These are phyloP conservation scores for Cryptococcus floricola DNA, from an alignment of 1,284 basidiomycete species.

Conservation along the genomic window DNA sequence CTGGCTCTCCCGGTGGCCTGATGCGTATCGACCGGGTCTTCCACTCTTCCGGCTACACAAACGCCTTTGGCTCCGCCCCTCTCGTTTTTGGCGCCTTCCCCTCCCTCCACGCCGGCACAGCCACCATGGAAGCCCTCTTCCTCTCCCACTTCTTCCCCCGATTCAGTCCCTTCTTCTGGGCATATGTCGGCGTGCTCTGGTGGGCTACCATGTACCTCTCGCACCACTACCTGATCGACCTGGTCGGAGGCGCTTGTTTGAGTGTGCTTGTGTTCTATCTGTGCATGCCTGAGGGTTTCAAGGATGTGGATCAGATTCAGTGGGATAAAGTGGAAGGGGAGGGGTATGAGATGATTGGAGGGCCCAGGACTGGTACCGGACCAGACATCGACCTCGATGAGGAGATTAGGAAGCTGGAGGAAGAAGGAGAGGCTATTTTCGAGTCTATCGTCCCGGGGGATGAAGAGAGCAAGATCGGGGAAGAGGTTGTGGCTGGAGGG, in stretches of 20 bases:
- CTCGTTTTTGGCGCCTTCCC: slow-evolving; percentile 97
- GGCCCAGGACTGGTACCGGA: slow-evolving; percentile 5
- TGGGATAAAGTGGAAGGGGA: slow-evolving; percentile 28
- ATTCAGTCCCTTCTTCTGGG: slow-evolving; percentile 65
- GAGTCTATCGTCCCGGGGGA: slow-evolving; percentile 13
- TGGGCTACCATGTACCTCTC: slow-evolving; percentile 99
- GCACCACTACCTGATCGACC: slow-evolving; percentile 96
- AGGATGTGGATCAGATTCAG: slow-evolving; percentile 57
- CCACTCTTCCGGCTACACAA: slow-evolving; percentile 70
- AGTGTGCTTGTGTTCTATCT: slow-evolving; percentile 84
- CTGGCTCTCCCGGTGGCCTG: slow-evolving; percentile 87
- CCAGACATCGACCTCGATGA: slow-evolving; percentile 44
- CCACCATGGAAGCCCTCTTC: slow-evolving; percentile 90
- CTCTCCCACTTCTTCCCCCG: slow-evolving; percentile 91
- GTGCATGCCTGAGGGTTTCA: slow-evolving; percentile 75
- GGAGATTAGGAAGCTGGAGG: slow-evolving; percentile 48
- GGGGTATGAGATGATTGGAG: slow-evolving; percentile 39
- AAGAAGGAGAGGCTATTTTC: slow-evolving; percentile 21
- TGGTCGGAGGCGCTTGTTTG: slow-evolving; percentile 88
- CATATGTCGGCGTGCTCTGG: slow-evolving; percentile 82
- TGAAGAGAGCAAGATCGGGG: slow-evolving; percentile 24
- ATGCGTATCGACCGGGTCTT: slow-evolving; percentile 89
- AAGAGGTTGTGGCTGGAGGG: background rate
- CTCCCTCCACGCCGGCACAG: slow-evolving; percentile 82
- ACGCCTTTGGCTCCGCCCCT: slow-evolving; percentile 80